phyloP scores from a whole-genome alignment of 108 stramenopile species.

The Cyclotella distinguenda region DNA sequence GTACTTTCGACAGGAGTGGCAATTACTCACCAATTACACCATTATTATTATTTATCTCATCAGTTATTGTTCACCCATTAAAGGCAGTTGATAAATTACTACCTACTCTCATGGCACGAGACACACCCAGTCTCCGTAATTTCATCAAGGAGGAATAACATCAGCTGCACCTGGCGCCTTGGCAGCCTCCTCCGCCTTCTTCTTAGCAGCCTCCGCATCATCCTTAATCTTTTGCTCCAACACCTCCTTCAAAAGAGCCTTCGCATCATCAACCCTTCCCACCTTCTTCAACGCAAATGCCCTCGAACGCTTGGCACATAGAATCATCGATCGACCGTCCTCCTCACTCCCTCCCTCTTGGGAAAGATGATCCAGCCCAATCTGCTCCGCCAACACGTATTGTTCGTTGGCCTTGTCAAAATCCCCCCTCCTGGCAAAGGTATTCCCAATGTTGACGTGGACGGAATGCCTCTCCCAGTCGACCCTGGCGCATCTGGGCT shows the following conservation, averaged over 20 bases:
- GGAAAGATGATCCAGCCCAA: constrained; percentile 80
- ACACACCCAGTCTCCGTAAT: no score
- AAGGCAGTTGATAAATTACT: no score
- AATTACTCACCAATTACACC: no score
- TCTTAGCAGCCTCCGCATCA: constrained; percentile 64
- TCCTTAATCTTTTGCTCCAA: constrained; percentile 71
- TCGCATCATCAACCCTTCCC: constrained; percentile 78
- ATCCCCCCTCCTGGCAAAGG: constrained; percentile 71
- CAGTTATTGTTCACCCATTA: no score
- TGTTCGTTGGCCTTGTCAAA: constrained; percentile 70
- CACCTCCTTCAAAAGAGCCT: constrained; percentile 70
- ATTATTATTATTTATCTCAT: no score
- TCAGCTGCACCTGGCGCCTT: no score
- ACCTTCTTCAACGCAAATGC: constrained; percentile 83
- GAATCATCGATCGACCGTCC: constrained; percentile 84
- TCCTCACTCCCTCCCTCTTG: constrained; percentile 69
- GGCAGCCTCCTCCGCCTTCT: constrained; percentile 60
- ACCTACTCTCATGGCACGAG: no score
- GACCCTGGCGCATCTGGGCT: constrained; percentile 82
- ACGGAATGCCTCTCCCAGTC: constrained; percentile 89
- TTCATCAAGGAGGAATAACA: no score
- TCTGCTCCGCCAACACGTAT: constrained; percentile 69
- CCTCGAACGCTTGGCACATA: constrained; percentile 74
- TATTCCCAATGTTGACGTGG: constrained; percentile 87
- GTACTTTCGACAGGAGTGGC: no score